A percentile compares a stretch with the other conserved stretches of the same genome.
phyloP scores from a whole-genome alignment of 163 green algal genomes.

The Scenedesmus sp. region DNA sequence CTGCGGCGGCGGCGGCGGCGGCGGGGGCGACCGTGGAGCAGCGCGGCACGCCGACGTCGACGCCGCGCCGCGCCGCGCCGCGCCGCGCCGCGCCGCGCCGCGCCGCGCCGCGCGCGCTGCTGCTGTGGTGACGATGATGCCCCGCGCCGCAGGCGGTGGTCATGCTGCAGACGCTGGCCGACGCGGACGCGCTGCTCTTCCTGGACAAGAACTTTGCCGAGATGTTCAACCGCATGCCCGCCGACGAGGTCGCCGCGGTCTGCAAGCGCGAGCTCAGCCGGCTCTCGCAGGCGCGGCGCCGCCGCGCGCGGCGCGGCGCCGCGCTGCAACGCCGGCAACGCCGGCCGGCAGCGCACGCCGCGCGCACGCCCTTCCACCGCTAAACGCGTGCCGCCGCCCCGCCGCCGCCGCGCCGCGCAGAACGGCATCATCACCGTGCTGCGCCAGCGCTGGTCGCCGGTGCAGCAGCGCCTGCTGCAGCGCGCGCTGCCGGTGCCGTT shows the following conservation, averaged over 20 bases:
- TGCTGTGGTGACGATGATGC: too few species aligned
- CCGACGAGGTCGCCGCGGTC: conserved; percentile 53
- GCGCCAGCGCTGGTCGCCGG: conserved; percentile 46
- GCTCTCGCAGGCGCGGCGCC: conserved; percentile 49
- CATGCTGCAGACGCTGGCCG: conserved; percentile 62
- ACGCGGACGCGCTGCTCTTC: conserved; percentile 66
- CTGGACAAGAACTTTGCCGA: conserved; percentile 53
- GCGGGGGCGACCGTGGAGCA: too few species aligned
- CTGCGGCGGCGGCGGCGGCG: background rate
- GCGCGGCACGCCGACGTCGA: too few species aligned
- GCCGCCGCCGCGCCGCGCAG: too few species aligned
- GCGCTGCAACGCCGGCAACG: too few species aligned
- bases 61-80: too few species aligned
- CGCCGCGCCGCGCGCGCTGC: too few species aligned
- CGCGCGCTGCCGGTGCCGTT: conserved; percentile 53
- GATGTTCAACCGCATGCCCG: conserved; percentile 49
- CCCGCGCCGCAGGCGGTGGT: conserved; percentile 41
- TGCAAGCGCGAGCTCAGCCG: conserved; percentile 54
- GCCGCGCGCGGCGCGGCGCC: too few species aligned
- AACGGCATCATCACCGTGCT: conserved; percentile 47
- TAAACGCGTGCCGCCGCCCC: too few species aligned
- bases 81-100: too few species aligned
- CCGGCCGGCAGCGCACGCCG: too few species aligned
- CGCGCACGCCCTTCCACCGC: too few species aligned
- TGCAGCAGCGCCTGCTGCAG: conserved; percentile 57